Percentiles rank a stretch among this genome's conserved stretches.
phyloP scores from a whole-genome alignment of 768 basidiomycete genomes.

The Trametes cinnabarina region DNA sequence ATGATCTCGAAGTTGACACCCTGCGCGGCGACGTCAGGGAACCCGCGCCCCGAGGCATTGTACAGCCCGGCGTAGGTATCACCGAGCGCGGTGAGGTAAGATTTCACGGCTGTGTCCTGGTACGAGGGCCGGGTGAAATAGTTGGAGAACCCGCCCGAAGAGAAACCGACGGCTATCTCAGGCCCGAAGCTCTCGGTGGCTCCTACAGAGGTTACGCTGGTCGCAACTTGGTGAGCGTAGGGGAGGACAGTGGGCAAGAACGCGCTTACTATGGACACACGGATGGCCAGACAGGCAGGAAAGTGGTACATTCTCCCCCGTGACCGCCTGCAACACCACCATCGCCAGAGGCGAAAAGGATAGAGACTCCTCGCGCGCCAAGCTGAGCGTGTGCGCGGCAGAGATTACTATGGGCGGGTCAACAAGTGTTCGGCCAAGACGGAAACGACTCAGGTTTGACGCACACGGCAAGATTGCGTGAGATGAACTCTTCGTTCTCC shows the following conservation, averaged over 20 bases:
- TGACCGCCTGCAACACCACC: slow-evolving; percentile 58
- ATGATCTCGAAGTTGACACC: slow-evolving; percentile 46
- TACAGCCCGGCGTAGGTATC: slow-evolving; percentile 55
- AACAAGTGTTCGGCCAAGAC: too few relatives aligned
- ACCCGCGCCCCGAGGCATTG: slow-evolving; percentile 45
- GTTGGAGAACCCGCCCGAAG: slow-evolving; percentile 73
- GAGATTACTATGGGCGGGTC: slow-evolving; percentile 42
- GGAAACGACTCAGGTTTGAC: too few relatives aligned
- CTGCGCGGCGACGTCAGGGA: slow-evolving; percentile 68
- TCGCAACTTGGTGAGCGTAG: neutral
- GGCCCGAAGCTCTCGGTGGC: slow-evolving; percentile 55
- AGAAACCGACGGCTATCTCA: slow-evolving; percentile 58
- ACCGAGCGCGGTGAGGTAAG: slow-evolving; percentile 46
- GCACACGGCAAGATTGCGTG: slow-evolving; percentile 48
- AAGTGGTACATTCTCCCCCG: slow-evolving; percentile 41
- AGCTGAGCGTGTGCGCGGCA: slow-evolving; percentile 66
- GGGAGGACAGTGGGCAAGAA: neutral
- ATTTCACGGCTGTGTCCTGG: slow-evolving; percentile 44
- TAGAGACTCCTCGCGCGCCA: slow-evolving; percentile 63
- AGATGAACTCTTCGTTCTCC: slow-evolving; percentile 70
- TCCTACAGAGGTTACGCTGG: slow-evolving; percentile 55
- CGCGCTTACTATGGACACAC: slow-evolving; percentile 39
- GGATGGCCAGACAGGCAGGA: slow-evolving; percentile 54
- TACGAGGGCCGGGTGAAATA: slow-evolving; percentile 54
- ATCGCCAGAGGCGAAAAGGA: slow-evolving; percentile 70